Conservation (phyloP, 2,329 filamentous ascomycete species). For the Botrytis porri region DNA sequence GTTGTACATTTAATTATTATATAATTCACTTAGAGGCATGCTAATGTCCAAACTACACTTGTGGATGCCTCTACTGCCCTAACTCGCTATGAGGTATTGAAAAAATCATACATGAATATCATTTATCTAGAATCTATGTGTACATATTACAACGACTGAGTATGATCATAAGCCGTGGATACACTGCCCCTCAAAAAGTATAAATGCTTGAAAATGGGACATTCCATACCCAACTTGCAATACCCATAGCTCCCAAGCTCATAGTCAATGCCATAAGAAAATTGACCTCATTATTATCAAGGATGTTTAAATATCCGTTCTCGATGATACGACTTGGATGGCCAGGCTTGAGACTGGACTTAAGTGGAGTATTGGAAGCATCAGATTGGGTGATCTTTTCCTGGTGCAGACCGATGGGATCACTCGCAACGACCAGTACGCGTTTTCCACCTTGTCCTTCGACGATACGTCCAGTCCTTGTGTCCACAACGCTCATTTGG, state of each 20-base stretch:
- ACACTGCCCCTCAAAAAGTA: neutral
- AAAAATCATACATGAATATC: neutral
- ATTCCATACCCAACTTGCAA: slow-evolving; percentile 60
- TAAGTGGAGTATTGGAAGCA: slow-evolving; percentile 48
- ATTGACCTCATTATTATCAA: slow-evolving; percentile 97
- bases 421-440: slow-evolving; percentile 46
- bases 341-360: slow-evolving; percentile 52
- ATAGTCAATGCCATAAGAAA: slow-evolving; percentile 82
- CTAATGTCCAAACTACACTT: neutral
- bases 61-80: neutral
- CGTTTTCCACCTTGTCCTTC: slow-evolving; percentile 75
- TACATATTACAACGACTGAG: neutral
- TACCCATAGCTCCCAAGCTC: slow-evolving; percentile 73
- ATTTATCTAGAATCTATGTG: neutral
- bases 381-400: slow-evolving; percentile 46
- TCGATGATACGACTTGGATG: slow-evolving; percentile 53
- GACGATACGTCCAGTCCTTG: slow-evolving; percentile 79
- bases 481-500: slow-evolving; percentile 83
- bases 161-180: neutral
- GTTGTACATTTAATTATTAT: neutral
- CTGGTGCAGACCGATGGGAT: slow-evolving; percentile 36
- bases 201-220: slow-evolving; percentile 44
- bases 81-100: neutral
- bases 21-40: neutral
- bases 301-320: slow-evolving; percentile 63